phyloP scores from a whole-genome alignment of 2,329 filamentous ascomycete genomes.

The Xylariaceae sp. region DNA sequence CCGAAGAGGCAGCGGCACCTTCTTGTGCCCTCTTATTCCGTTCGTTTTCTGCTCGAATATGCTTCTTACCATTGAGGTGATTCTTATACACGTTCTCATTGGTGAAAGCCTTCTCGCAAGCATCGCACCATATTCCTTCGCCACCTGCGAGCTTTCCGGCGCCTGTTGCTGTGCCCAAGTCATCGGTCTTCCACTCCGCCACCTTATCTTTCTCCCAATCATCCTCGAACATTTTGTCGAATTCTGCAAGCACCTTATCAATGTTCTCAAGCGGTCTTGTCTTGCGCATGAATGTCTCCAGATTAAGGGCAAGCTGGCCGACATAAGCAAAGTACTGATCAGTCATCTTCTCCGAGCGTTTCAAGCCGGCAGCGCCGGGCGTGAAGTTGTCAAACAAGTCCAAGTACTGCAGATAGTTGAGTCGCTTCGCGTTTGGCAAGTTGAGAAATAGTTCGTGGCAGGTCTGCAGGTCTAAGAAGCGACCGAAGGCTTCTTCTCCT shows the following conservation, averaged over 20 bases:
- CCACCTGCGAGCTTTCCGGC: slow-evolving; percentile 35
- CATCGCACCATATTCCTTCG: slow-evolving; percentile 79
- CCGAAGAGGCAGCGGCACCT: slow-evolving; percentile 27
- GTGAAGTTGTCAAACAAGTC: slow-evolving; percentile 85
- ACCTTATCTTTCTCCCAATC: slow-evolving; percentile 78
- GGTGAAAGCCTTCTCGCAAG: slow-evolving; percentile 91
- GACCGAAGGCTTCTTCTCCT: slow-evolving; percentile 88
- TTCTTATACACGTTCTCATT: slow-evolving; percentile 92
- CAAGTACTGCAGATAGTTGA: slow-evolving; percentile 89
- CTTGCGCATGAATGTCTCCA: slow-evolving; percentile 81
- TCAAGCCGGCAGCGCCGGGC: slow-evolving; percentile 66
- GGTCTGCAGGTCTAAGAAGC: slow-evolving; percentile 82
- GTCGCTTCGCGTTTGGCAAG: slow-evolving; percentile 74
- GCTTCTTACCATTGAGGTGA: slow-evolving; percentile 87
- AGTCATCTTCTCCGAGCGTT: slow-evolving; percentile 77
- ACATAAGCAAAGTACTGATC: slow-evolving; percentile 92
- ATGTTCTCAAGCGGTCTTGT: slow-evolving; percentile 82
- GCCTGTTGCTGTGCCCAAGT: slow-evolving; percentile 35
- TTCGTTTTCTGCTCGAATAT: slow-evolving; percentile 74
- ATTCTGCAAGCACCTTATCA: slow-evolving; percentile 67
- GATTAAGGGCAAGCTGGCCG: slow-evolving; percentile 70
- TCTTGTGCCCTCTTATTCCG: slow-evolving; percentile 47
- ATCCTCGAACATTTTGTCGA: slow-evolving; percentile 78
- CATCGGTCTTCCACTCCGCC: slow-evolving; percentile 67
- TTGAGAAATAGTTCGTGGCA: slow-evolving; percentile 89